phyloP scores from a whole-genome alignment of 331 rosid species.

The Pyrus hybrid region DNA sequence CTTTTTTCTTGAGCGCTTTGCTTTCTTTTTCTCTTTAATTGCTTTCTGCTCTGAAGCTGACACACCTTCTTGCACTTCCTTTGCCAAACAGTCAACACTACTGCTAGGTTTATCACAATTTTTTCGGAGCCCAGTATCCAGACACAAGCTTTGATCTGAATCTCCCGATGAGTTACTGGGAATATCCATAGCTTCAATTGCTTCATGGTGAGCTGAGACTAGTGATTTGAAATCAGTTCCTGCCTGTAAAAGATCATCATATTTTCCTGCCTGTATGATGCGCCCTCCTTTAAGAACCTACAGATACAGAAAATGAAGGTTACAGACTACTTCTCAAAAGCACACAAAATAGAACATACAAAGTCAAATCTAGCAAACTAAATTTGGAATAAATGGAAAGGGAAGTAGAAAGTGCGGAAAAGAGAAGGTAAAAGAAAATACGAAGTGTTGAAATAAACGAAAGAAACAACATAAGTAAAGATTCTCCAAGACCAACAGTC shows the following conservation, averaged over 20 bases:
- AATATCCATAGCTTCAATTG: slow-evolving; percentile 98
- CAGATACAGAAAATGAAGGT: slow-evolving; percentile 19
- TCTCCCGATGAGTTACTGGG: slow-evolving; percentile 85
- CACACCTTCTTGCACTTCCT: slow-evolving; percentile 82
- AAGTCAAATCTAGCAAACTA: not conserved
- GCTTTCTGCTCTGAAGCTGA: slow-evolving; percentile 65
- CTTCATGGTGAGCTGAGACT: slow-evolving; percentile 96
- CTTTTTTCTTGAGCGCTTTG: slow-evolving; percentile 74
- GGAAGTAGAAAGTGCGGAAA: not conserved
- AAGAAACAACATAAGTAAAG: not conserved
- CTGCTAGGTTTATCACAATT: slow-evolving; percentile 34
- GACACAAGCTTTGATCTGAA: slow-evolving; percentile 62
- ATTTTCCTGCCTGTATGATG: slow-evolving; percentile 91
- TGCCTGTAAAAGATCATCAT: slow-evolving; percentile 90
- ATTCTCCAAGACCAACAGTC: not conserved
- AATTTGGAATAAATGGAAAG: not conserved
- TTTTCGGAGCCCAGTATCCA: slow-evolving; percentile 38
- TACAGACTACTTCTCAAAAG: not conserved
- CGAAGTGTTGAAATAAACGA: not conserved
- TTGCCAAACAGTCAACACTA: slow-evolving; percentile 59
- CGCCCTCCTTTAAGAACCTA: slow-evolving; percentile 92
- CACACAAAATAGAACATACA: not conserved
- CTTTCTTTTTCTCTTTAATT: slow-evolving; percentile 84
- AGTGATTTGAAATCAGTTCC: slow-evolving; percentile 91
- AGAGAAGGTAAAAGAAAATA: not conserved